Conservation (phyloP, 495 filamentous ascomycete species). For the Parmelia sp. region DNA sequence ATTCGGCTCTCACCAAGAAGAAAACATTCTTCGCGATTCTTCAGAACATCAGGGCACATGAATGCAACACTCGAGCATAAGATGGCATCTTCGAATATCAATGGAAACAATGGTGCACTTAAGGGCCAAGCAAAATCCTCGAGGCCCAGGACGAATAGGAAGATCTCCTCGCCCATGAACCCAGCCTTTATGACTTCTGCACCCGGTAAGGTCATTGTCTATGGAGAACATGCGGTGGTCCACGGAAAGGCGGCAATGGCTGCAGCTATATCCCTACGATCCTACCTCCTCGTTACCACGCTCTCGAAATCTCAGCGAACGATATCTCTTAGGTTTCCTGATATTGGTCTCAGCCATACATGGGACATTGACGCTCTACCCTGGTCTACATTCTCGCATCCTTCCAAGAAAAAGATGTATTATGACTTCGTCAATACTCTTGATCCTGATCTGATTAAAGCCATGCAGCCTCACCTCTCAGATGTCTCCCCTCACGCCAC, state of each 20-base stretch:
- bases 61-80: neutral
- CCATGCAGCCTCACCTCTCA: constrained; percentile 68
- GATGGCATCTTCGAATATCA: constrained; percentile 11
- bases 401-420: constrained; percentile 85
- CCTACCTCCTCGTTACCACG: constrained; percentile 89
- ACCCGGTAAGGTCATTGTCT: constrained; percentile 95
- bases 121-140: constrained; percentile 6
- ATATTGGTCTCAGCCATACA: constrained; percentile 76
- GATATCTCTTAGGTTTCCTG: constrained; percentile 78
- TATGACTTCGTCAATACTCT: constrained; percentile 80
- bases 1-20: neutral
- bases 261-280: constrained; percentile 86
- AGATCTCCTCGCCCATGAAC: constrained; percentile 51
- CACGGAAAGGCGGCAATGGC: constrained; percentile 95
- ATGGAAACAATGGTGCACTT: constrained; percentile 11
- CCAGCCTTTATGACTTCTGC: constrained; percentile 96
- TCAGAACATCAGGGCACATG: neutral
- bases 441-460: constrained; percentile 70
- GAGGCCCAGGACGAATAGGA: constrained; percentile 27
- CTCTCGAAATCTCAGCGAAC: constrained; percentile 79
- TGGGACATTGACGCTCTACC: constrained; percentile 90
- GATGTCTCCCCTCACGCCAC: constrained; percentile 58
- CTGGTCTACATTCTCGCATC: constrained; percentile 71
- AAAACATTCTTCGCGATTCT: neutral
- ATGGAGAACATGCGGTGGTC: constrained; percentile 93